These are phyloP conservation scores for Fusarium illudens DNA, from an alignment of 2,329 filamentous ascomycete species.

Conservation along the genomic window DNA sequence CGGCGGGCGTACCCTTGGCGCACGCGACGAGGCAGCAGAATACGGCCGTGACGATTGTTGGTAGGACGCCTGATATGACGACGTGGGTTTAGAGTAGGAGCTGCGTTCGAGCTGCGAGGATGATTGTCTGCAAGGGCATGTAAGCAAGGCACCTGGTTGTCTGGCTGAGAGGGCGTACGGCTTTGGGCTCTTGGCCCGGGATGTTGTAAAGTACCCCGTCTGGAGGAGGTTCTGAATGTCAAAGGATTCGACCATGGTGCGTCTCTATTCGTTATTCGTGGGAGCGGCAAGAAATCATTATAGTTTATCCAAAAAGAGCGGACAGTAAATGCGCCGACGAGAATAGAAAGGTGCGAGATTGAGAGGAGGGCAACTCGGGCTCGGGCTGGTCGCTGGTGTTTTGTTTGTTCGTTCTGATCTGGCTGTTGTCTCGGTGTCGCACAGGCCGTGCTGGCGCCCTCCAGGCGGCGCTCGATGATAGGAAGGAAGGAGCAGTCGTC, in stretches of 20 bases:
- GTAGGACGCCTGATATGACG: conserved; percentile 26
- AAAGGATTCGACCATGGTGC: conserved; percentile 54
- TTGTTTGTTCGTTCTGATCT: conserved; percentile 23
- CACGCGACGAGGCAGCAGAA: conserved; percentile 24
- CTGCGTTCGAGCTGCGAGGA: conserved; percentile 30
- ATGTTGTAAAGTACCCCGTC: conserved; percentile 61
- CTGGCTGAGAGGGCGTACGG: conserved; percentile 35
- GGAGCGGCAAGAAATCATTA: conserved; percentile 34
- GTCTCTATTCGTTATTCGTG: conserved; percentile 24
- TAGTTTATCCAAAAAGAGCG: conserved; percentile 23
- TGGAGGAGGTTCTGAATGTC: conserved; percentile 58
- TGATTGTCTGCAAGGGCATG: conserved; percentile 22
- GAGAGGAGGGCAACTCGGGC: not conserved
- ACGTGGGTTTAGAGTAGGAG: conserved; percentile 23
- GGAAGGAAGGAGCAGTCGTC: conserved; percentile 9
- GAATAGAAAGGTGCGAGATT: conserved; percentile 8
- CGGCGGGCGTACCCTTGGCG: conserved; percentile 60
- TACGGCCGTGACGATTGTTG: conserved; percentile 26
- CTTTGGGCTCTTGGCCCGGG: conserved; percentile 49
- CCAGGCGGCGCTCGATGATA: conserved; percentile 15
- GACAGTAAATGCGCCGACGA: conserved; percentile 16
- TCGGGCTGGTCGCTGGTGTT: conserved; percentile 17
- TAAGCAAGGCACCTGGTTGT: conserved; percentile 19
- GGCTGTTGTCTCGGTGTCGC: conserved; percentile 27
- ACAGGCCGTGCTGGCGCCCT: conserved; percentile 33